Conservation (phyloP, 192 early-diverging fungal genomes). For the Allomyces macrogynus region DNA sequence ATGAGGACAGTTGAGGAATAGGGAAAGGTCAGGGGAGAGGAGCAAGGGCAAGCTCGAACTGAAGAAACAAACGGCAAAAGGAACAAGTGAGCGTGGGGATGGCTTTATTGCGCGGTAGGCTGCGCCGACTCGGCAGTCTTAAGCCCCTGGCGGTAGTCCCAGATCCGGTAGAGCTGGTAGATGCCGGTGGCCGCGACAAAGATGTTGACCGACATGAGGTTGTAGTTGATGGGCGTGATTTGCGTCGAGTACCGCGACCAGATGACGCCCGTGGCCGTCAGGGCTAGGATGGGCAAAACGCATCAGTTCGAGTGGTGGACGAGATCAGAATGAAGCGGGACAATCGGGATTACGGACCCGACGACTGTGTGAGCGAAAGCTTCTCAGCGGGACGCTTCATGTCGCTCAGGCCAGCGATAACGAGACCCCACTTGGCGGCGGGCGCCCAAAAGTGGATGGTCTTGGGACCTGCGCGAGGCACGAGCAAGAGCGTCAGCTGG, state of each 20-base stretch:
- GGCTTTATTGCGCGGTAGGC: no score
- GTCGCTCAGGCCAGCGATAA: conserved; percentile 83
- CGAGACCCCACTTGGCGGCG: conserved; percentile 75
- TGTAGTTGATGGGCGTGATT: conserved; percentile 84
- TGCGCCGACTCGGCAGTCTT: neutral
- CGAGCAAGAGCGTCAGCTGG: neutral
- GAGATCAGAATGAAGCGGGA: neutral
- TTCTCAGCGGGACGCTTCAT: conserved; percentile 73
- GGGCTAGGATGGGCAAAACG: conserved; percentile 19
- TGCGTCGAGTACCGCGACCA: conserved; percentile 93
- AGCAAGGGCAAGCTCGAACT: no score
- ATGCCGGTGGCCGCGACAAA: conserved; percentile 80
- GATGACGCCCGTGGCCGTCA: conserved; percentile 85
- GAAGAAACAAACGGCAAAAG: no score
- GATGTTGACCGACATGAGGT: conserved; percentile 72
- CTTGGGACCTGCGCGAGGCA: conserved; percentile 52
- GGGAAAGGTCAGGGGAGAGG: neutral
- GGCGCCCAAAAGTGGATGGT: conserved; percentile 99
- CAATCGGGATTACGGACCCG: conserved; percentile 18
- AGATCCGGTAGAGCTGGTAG: conserved; percentile 70
- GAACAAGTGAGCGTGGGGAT: no score
- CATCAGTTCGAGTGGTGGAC: neutral
- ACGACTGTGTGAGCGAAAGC: conserved; percentile 62
- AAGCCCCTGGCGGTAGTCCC: conserved; percentile 19
- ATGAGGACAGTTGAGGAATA: no score